A percentile compares a stretch with the other conserved stretches of the same genome.
Evolutionary conservation across 371 early-diverging fungal genomes (phyloP).

Genomic region (Sporodiniella umbellata): DNA sequence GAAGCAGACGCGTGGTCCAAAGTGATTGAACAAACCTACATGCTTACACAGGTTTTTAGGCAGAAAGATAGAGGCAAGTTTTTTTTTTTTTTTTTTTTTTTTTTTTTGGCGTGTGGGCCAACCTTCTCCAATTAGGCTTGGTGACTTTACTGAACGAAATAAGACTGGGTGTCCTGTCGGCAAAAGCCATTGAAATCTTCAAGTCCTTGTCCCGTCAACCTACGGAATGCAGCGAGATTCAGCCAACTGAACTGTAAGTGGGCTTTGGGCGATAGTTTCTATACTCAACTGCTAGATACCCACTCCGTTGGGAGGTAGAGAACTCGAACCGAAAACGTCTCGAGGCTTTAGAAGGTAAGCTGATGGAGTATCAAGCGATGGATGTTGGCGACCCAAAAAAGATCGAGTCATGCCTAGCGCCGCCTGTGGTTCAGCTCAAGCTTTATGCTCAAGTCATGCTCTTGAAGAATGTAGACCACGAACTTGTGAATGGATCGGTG

Average conservation of each 20-base stretch:
- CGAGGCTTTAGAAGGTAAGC: constrained; percentile 47
- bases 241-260: constrained; percentile 78
- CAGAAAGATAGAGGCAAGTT: constrained; percentile 53
- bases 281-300: too few species aligned
- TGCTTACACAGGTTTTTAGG: constrained; percentile 60
- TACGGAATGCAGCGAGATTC: constrained; percentile 53
- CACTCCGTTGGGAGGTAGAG: constrained; percentile 76
- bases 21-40: constrained; percentile 49
- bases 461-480: constrained; percentile 67
- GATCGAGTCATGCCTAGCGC: constrained; percentile 56
- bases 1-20: constrained; percentile 67
- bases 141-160: constrained; percentile 68
- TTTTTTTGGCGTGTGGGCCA: constrained; percentile 1
- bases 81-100: not conserved
- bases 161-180: constrained; percentile 60
- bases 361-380: constrained; percentile 32
- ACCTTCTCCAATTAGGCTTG: constrained; percentile 32
- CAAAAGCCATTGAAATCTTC: constrained; percentile 50
- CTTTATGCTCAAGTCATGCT: constrained; percentile 87
- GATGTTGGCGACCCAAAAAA: constrained; percentile 42
- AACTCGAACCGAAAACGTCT: constrained; percentile 63
- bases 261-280: too few species aligned
- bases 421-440: constrained; percentile 64
- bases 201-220: constrained; percentile 56
- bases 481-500: constrained; percentile 34